phyloP scores from a whole-genome alignment of 352 stramenopile genomes.

The Globisporangium barbulae region DNA sequence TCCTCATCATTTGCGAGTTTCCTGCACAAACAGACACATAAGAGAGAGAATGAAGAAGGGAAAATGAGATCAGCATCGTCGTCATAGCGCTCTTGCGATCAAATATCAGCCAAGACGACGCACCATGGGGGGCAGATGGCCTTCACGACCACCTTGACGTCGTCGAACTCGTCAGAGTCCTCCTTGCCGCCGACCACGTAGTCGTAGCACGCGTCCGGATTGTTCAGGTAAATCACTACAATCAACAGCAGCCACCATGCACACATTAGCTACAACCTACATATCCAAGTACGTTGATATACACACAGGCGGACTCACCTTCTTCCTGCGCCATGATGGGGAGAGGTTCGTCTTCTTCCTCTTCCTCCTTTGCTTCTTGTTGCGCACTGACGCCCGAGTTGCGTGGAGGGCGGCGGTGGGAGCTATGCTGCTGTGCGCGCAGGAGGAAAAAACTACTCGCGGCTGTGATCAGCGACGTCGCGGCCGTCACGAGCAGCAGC shows the following conservation, averaged over 20 bases:
- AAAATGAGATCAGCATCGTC: neutral
- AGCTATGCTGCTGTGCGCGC: conserved; percentile 20
- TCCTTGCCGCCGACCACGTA: conserved; percentile 65
- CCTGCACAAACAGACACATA: conserved; percentile 19
- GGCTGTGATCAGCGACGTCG: conserved; percentile 56
- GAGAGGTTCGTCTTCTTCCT: conserved; percentile 8
- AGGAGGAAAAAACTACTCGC: conserved; percentile 47
- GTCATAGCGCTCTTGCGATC: neutral
- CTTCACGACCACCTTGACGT: conserved; percentile 72
- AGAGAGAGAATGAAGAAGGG: neutral
- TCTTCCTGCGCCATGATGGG: conserved; percentile 8
- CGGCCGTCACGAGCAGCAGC: conserved; percentile 48
- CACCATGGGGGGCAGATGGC: conserved; percentile 68
- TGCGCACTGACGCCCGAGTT: neutral
- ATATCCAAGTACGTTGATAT: neutral
- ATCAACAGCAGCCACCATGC: conserved; percentile 1
- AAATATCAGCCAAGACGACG: neutral
- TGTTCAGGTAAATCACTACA: conserved; percentile 80
- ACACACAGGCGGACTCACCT: neutral
- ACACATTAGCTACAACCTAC: neutral
- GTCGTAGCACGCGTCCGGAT: conserved; percentile 64
- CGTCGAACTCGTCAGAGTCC: conserved; percentile 70
- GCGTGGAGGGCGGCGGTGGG: conserved; percentile 13
- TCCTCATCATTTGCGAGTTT: conserved; percentile 47
- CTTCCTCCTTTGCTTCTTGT: conserved; percentile 17